These are phyloP conservation scores for Claviceps pazoutovae DNA, from an alignment of 2,329 filamentous ascomycete species.

Conservation along the genomic window DNA sequence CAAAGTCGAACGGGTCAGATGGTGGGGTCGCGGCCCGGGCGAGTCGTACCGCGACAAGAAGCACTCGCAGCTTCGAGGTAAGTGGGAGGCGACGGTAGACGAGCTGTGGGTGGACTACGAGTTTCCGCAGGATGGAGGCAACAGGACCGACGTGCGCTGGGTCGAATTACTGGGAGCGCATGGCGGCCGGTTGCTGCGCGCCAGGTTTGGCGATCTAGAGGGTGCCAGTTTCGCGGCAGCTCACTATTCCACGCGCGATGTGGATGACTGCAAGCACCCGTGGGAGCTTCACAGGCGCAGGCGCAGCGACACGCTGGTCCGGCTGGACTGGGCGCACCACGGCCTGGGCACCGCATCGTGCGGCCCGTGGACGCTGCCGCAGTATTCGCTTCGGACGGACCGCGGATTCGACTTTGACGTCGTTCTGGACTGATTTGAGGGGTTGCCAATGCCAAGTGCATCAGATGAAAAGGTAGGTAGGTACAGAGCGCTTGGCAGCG, in stretches of 20 bases:
- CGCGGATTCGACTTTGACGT: slow-evolving; percentile 30
- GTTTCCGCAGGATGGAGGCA: slow-evolving; percentile 53
- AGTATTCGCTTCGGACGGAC: slow-evolving; percentile 30
- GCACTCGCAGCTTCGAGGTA: slow-evolving; percentile 41
- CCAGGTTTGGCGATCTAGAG: slow-evolving; percentile 29
- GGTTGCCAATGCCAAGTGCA: no score
- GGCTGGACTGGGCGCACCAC: slow-evolving; percentile 48
- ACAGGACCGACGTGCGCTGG: slow-evolving; percentile 50
- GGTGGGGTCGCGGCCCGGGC: slow-evolving; percentile 54
- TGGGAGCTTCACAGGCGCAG: slow-evolving; percentile 39
- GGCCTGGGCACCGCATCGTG: slow-evolving; percentile 49
- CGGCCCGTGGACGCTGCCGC: slow-evolving; percentile 38
- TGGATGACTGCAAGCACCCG: slow-evolving; percentile 43
- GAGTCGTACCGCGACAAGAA: slow-evolving; percentile 57
- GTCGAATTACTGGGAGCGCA: slow-evolving; percentile 29
- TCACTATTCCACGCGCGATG: slow-evolving; percentile 39
- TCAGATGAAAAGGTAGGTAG: no score
- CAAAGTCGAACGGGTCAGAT: slow-evolving; percentile 29
- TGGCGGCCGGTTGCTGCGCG: slow-evolving; percentile 24
- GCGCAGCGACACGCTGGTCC: slow-evolving; percentile 38
- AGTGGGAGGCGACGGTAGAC: slow-evolving; percentile 32
- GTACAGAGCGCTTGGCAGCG: no score
- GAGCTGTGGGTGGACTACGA: slow-evolving; percentile 48
- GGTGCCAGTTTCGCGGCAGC: slow-evolving; percentile 42
- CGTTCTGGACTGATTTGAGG: slow-evolving; percentile 23